Percentiles rank a stretch among this genome's conserved stretches.
Evolutionary conservation across 2,329 filamentous ascomycete species (phyloP).

Genomic region (Fusarium nygamai): DNA sequence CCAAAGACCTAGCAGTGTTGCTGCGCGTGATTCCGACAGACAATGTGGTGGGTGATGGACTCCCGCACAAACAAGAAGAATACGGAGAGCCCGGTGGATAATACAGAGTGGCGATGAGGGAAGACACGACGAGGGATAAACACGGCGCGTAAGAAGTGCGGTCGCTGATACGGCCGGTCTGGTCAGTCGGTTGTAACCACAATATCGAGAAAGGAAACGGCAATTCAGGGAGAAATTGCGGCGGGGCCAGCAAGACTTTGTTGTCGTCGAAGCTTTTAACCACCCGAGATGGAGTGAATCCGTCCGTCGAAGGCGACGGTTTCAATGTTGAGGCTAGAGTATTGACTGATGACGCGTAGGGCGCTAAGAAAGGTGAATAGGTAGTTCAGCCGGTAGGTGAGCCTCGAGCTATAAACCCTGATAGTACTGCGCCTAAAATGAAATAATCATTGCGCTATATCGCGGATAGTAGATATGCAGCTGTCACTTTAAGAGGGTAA

Average conservation of each 20-base stretch:
- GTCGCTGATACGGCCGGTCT: constrained; percentile 38
- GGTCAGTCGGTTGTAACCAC: constrained; percentile 29
- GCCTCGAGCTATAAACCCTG: not conserved
- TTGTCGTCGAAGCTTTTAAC: not conserved
- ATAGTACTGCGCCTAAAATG: not conserved
- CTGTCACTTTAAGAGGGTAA: not conserved
- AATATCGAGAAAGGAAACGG: constrained; percentile 10
- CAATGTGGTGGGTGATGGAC: constrained; percentile 16
- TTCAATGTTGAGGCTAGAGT: not conserved
- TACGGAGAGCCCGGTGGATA: constrained; percentile 4
- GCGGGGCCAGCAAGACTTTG: constrained; percentile 5
- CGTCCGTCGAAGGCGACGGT: not conserved
- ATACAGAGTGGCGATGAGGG: constrained; percentile 21
- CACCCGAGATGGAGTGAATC: not conserved
- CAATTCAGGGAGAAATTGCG: not conserved
- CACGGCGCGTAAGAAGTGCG: constrained; percentile 32
- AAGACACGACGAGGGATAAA: constrained; percentile 22
- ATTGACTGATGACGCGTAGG: constrained; percentile 15
- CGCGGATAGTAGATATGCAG: not conserved
- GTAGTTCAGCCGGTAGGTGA: not conserved
- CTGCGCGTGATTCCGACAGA: constrained; percentile 23
- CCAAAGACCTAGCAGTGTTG: constrained; percentile 22
- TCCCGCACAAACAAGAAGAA: constrained; percentile 16
- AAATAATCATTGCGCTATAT: not conserved
- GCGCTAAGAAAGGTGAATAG: not conserved